Evolutionary conservation across 1,284 basidiomycete genomes (phyloP).

Genomic region (Puccinia triticina): DNA sequence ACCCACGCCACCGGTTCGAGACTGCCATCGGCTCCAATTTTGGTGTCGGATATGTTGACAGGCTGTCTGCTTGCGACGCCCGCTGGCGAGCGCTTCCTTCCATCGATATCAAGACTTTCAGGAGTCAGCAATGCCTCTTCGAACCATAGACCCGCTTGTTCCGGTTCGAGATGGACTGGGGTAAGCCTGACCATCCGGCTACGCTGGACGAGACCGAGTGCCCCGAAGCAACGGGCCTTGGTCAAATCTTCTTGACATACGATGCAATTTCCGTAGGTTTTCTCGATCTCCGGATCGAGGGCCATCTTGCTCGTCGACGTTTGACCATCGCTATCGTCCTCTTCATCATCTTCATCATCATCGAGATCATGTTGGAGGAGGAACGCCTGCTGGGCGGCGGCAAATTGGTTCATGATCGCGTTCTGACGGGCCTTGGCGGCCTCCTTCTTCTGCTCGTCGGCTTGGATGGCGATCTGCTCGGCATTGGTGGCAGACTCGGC

Average conservation of each 20-base stretch:
- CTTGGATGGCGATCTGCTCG: constrained; percentile 63
- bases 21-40: constrained; percentile 62
- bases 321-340: constrained; percentile 66
- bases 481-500: constrained; percentile 53
- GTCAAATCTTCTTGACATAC: constrained; percentile 95
- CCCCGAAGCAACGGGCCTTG: constrained; percentile 75
- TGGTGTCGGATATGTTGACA: constrained; percentile 61
- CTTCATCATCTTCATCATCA: constrained; percentile 55
- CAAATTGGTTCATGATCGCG: constrained; percentile 89
- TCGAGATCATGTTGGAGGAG: constrained; percentile 54
- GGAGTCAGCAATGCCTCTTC: constrained; percentile 74
- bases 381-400: constrained; percentile 83
- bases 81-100: constrained; percentile 59
- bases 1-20: constrained; percentile 56
- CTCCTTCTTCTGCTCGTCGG: constrained; percentile 72
- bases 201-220: constrained; percentile 84
- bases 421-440: constrained; percentile 83
- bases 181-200: constrained; percentile 81
- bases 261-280: constrained; percentile 86
- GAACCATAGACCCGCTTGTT: constrained; percentile 67
- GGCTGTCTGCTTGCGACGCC: constrained; percentile 57
- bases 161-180: constrained; percentile 66
- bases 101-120: constrained; percentile 67
- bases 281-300: constrained; percentile 53
- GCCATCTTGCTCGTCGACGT: constrained; percentile 51